Evolutionary conservation across 2,329 filamentous ascomycete genomes (phyloP).

Genomic region (Fusarium sp.): DNA sequence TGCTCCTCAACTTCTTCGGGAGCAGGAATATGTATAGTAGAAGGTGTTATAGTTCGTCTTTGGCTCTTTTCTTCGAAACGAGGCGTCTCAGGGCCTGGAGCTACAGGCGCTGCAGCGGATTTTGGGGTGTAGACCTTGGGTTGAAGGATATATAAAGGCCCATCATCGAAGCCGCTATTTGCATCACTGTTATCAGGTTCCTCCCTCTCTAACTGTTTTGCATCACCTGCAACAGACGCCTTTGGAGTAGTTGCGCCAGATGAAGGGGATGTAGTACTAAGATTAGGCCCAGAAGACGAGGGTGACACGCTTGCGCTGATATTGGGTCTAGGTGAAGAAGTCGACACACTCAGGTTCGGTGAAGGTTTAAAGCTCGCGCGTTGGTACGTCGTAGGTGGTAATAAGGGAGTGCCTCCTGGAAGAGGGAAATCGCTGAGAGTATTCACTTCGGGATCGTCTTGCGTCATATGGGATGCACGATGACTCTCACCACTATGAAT

Average conservation of each 20-base stretch:
- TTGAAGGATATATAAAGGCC: constrained; percentile 64
- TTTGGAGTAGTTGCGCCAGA: constrained; percentile 24
- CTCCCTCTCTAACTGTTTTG: constrained; percentile 10
- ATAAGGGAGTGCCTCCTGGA: constrained; percentile 41
- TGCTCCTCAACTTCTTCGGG: constrained; percentile 32
- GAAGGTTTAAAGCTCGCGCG: constrained; percentile 29
- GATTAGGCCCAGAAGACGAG: constrained; percentile 27
- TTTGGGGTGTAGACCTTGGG: constrained; percentile 69
- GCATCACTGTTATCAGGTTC: constrained; percentile 26
- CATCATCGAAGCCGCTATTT: constrained; percentile 46
- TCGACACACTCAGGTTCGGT: constrained; percentile 20
- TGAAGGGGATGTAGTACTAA: constrained; percentile 8
- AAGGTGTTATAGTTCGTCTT: constrained; percentile 31
- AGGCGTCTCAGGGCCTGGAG: constrained; percentile 45
- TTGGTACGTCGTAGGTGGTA: constrained; percentile 41
- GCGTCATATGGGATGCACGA: constrained; percentile 12
- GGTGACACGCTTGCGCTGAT: constrained; percentile 22
- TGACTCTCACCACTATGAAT: constrained; percentile 36
- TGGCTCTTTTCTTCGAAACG: constrained; percentile 22
- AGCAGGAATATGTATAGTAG: constrained; percentile 18
- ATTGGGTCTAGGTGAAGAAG: constrained; percentile 20
- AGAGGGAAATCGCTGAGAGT: constrained; percentile 46
- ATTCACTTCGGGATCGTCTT: constrained; percentile 35
- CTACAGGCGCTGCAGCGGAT: constrained; percentile 61
- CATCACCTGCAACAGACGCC: constrained; percentile 15